Evolutionary conservation across 2,329 filamentous ascomycete species (phyloP), one percentile per base, ranked within the genome.

Genomic region (Grosmannia huntii): DNA sequence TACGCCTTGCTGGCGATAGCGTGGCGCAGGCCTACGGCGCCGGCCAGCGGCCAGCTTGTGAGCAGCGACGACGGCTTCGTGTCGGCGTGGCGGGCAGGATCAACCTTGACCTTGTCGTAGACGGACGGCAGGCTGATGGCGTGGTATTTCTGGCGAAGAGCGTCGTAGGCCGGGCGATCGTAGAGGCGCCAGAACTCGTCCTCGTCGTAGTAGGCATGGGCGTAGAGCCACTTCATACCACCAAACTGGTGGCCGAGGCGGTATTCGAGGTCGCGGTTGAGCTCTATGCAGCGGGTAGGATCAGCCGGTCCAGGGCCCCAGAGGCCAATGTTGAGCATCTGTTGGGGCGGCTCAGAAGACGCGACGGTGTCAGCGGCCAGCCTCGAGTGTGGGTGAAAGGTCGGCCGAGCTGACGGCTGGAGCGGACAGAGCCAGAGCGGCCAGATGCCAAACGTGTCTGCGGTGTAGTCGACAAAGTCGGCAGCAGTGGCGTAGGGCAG

Each of bases 181-280:
- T 88, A 88, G 56, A 83, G 74, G 38, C 72, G 65, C 84, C 84
- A 88, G 70, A 88, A 90, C 66, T 87, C 82, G 0, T 78, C 72
- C 66, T 87, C 80, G n/a, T 80, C 78, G 69, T 94, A 94, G 72
- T 90, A 95, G 0, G 88, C 86, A 66, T 92, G 87, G 3, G 89
- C 89, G 70, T 95, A 95, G 14, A 95, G 75, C 86, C 89, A 94
- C 73, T 95, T 95, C 74, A 87, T 82, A 2, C 89, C 90, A 53
- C 84, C 84, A 1, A 94, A 78, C 62, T 82, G 76, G 56, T 48
- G 25, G 53, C 75, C 74, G 4, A 91, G 79, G 66, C 86, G 86
- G 23, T 74, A 72, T 72, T 95, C 90, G 23, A 95, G 76, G 50
- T 76, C 77, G 36, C 85, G 80, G 70, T 95, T 95, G 64, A 82